Evolutionary conservation across 2,329 filamentous ascomycete species (phyloP).

Genomic region (Ceratocystis eucalypticola): DNA sequence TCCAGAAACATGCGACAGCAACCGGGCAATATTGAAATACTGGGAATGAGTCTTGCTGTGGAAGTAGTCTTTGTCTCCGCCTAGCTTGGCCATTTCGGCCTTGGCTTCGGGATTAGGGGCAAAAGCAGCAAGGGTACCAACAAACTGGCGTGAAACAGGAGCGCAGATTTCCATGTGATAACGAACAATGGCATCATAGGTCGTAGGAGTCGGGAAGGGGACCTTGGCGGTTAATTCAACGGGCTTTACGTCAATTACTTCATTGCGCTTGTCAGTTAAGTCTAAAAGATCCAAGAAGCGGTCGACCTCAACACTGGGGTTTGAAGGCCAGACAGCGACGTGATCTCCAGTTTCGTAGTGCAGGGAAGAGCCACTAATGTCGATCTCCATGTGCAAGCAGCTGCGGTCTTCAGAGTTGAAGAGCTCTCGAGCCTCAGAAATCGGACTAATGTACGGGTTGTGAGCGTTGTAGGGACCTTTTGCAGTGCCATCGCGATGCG

Average conservation of each 20-base stretch:
- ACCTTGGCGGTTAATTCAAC: conserved; percentile 94
- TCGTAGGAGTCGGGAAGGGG: conserved; percentile 92
- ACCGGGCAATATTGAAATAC: conserved; percentile 79
- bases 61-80: conserved; percentile 92
- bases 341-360: conserved; percentile 95
- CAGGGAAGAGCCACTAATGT: conserved; percentile 77
- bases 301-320: conserved; percentile 83
- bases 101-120: conserved; percentile 74
- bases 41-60: conserved; percentile 67
- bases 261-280: conserved; percentile 61
- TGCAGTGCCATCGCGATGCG: conserved; percentile 71
- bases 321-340: conserved; percentile 93
- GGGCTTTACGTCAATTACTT: conserved; percentile 76
- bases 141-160: conserved; percentile 89
- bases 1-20: conserved; percentile 59
- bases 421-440: conserved; percentile 77
- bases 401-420: conserved; percentile 85
- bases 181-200: conserved; percentile 80
- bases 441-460: conserved; percentile 92
- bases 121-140: conserved; percentile 76
- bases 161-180: conserved; percentile 97
- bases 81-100: conserved; percentile 76
- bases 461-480: conserved; percentile 92
- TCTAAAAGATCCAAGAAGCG: conserved; percentile 71
- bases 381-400: conserved; percentile 92